phyloP scores from a whole-genome alignment of 805 yeast species.

The Metschnikowia dekortorum region DNA sequence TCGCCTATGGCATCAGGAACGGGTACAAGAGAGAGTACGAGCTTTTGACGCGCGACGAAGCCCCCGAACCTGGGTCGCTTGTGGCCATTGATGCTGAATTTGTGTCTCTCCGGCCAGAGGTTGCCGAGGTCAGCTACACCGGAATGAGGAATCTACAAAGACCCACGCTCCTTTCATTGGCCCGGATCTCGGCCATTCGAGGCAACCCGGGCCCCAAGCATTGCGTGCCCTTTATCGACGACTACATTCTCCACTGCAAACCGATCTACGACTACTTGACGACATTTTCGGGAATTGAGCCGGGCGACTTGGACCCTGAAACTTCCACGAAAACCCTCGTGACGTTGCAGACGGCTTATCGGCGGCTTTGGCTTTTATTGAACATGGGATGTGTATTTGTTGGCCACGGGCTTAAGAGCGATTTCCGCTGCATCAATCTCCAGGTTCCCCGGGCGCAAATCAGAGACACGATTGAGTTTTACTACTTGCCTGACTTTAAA shows the following conservation, averaged over 20 bases:
- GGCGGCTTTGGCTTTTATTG: slow-evolving; percentile 84
- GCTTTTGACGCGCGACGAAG: slow-evolving; percentile 61
- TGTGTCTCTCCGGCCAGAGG: slow-evolving; percentile 75
- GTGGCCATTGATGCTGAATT: slow-evolving; percentile 97
- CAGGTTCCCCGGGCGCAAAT: slow-evolving; percentile 84
- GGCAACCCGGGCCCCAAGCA: slow-evolving; percentile 61
- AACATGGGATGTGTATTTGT: slow-evolving; percentile 89
- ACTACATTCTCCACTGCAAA: slow-evolving; percentile 72
- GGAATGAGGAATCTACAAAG: slow-evolving; percentile 67
- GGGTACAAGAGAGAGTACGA: slow-evolving; percentile 59
- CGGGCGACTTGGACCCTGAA: slow-evolving; percentile 78
- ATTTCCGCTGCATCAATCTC: slow-evolving; percentile 88
- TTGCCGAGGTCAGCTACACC: slow-evolving; percentile 67
- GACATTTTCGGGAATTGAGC: slow-evolving; percentile 87
- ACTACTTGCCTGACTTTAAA: slow-evolving; percentile 67
- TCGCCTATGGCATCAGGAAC: slow-evolving; percentile 63
- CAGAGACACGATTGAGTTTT: slow-evolving; percentile 81
- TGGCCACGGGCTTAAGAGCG: slow-evolving; percentile 91
- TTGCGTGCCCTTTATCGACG: slow-evolving; percentile 87
- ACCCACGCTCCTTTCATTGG: slow-evolving; percentile 75
- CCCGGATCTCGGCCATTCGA: slow-evolving; percentile 82
- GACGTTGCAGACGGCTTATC: slow-evolving; percentile 73
- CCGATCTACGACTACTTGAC: slow-evolving; percentile 83
- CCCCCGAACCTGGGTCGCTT: slow-evolving; percentile 69
- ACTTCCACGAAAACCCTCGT: slow-evolving; percentile 67